Base-by-base conservation (phyloP, 441 rosid species). In the Bruguiera hainesii region DNA sequence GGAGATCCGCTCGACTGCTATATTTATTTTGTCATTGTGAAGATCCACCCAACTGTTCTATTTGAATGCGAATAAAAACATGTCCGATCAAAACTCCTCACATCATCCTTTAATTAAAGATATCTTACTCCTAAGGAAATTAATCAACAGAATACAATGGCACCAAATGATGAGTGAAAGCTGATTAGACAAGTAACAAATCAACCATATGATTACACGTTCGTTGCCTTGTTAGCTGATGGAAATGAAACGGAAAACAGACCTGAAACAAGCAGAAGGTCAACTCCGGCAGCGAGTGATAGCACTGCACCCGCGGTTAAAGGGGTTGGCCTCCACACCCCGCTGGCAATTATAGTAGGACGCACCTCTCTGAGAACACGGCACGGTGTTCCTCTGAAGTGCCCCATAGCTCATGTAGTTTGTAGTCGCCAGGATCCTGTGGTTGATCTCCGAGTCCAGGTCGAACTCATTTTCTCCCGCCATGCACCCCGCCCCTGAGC, bases 341-440 rank as follows among this genome's bases (percentile, higher is more conserved):
- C 80, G 78, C 72, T 70, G 79, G 78, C 98, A 93, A 79, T 91
- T 91, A 79, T 93, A 93, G 77, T 93, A 91, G 19, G 98, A 91
- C 2, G 97, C 87, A 33, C 98, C 97, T 69, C 97, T 93, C 5
- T 81, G 80, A 7, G 97, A 91, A 69, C 98, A 93, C 20, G 98
- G 97, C 13, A 87, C 89, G 5, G 80, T 75, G 78, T 85, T 75
- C 81, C 84, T 86, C 87, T 71, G 86, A 75, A 93, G 79, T 18
- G 96, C 95, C 8, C 86, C 96, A 74, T 91, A 93, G 90, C 97
- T 87, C 64, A 93, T 75, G 76, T 89, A 91, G 29, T 60, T 10
- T 46, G 61, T 71, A 70, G 89, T 89, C 3, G 89, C 85, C 71
- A 93, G 68, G 30, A 91, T 82, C 66, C 96, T 87, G 60, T 96